Base-by-base conservation (phyloP, 495 filamentous ascomycete genomes). In the Pyronema omphalodes region DNA sequence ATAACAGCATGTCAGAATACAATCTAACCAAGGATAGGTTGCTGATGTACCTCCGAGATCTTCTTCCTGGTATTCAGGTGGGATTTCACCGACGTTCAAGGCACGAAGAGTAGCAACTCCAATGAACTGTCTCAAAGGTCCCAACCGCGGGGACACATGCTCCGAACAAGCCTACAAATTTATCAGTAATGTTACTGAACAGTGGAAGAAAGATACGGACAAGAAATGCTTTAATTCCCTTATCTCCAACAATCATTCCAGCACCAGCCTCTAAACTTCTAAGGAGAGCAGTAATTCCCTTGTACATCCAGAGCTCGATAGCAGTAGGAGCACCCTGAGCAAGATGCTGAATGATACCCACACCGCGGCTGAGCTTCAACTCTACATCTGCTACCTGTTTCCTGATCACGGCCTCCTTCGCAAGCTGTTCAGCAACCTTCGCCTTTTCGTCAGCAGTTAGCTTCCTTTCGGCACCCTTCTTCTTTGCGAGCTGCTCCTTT, bases 401-500 rank as follows among this genome's bases (percentile, higher is more conserved):
- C 14, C 93, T 78, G 52, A 95, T 88, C 17, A 71, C 75, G 1
- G 80, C 69, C 66, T 98, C 91, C 67, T 94, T 96, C 15, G 75
- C 78, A 9, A 96, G 73, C 60, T 96, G 91, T 34, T 84, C 84
- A 35, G 93, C 88, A 54, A 96, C 86, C 64, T 88, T 95, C 36
- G 80, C 74, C 57, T 81, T 82, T 60, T 98, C 89, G 37, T 94
- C 88, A 0, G 82, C 68, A 0, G 84, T 89, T 35, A 96, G 78
- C 68, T 95, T 96, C 71, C 83, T 88, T 59, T 87, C 80, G 39
- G 84, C 77, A 3, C 93, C 93, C 69, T 87, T 91, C 73, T 95
- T 98, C 59, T 84, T 73, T 18, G 86, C 88, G 40, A 98, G 70
- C 61, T 96, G 87, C 36, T 77, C 75, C 46, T 88, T 71, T n/a